phyloP scores from a whole-genome alignment of 768 basidiomycete genomes.

The Fistulinella prunicolor region DNA sequence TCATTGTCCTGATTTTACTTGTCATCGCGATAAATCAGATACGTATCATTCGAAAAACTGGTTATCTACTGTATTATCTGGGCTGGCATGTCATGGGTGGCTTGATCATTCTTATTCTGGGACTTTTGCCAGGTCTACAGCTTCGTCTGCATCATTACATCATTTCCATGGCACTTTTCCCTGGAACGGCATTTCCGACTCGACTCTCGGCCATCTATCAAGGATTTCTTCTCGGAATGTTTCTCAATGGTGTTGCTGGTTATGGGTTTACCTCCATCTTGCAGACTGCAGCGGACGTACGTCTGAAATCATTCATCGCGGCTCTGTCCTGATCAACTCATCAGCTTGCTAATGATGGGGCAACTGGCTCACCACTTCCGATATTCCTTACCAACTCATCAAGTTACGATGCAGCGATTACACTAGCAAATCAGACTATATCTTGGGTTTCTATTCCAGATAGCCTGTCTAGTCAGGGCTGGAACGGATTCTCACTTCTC shows the following conservation, averaged over 20 bases:
- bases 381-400: conserved; percentile 73
- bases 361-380: conserved; percentile 67
- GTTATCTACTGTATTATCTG: conserved; percentile 75
- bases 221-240: conserved; percentile 79
- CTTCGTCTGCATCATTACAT: conserved; percentile 84
- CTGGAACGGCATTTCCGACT: conserved; percentile 79
- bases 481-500: conserved; percentile 76
- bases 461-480: conserved; percentile 35
- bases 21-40: conserved; percentile 69
- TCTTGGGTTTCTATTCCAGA: conserved; percentile 51
- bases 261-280: conserved; percentile 81
- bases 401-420: conserved; percentile 54
- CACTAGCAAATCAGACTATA: conserved; percentile 53
- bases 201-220: conserved; percentile 77
- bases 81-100: conserved; percentile 72
- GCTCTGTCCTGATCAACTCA: neutral
- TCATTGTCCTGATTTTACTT: conserved; percentile 62
- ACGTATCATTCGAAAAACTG: conserved; percentile 80
- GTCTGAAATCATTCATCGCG: conserved; percentile 17
- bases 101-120: conserved; percentile 60
- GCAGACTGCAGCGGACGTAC: conserved; percentile 68
- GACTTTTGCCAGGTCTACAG: conserved; percentile 63
- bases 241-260: conserved; percentile 73
- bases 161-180: conserved; percentile 68
- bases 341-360: conserved; percentile 71